A percentile compares a stretch with the other conserved stretches of the same genome.
phyloP scores from a whole-genome alignment of 805 yeast species.

The Yamadazyma sp. region DNA sequence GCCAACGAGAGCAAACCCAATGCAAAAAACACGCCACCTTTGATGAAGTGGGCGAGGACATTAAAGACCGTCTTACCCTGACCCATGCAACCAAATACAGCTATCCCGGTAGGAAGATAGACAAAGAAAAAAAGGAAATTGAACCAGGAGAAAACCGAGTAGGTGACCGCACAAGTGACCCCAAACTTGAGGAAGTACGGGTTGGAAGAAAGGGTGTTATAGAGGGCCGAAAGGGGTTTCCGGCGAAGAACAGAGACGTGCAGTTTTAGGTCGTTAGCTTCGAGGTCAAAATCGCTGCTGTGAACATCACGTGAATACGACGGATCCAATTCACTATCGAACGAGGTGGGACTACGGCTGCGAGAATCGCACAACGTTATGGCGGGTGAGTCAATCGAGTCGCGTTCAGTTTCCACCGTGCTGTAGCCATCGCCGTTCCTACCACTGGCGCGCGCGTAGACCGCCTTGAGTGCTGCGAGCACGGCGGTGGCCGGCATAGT shows the following conservation, averaged over 20 bases:
- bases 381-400: conserved; percentile 13
- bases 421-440: neutral
- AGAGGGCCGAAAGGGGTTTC: neutral
- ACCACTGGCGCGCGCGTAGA: conserved; percentile 13
- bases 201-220: too few species aligned
- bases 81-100: conserved; percentile 71
- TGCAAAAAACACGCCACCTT: conserved; percentile 84
- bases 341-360: conserved; percentile 17
- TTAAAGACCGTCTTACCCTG: conserved; percentile 68
- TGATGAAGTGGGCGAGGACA: conserved; percentile 90
- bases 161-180: conserved; percentile 27
- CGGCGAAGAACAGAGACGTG: neutral
- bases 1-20: conserved; percentile 80
- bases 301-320: too few species aligned
- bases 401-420: conserved; percentile 1
- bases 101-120: conserved; percentile 59
- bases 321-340: conserved; percentile 26
- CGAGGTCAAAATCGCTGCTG: conserved; percentile 22
- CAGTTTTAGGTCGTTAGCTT: conserved; percentile 6
- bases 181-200: conserved; percentile 27
- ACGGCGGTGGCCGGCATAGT: conserved; percentile 48
- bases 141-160: conserved; percentile 59
- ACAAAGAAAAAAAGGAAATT: conserved; percentile 59
- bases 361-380: conserved; percentile 27
- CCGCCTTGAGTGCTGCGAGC: conserved; percentile 14